Conservation (phyloP, 306 rosid genomes). For the Glycyrrhiza uralensis region DNA sequence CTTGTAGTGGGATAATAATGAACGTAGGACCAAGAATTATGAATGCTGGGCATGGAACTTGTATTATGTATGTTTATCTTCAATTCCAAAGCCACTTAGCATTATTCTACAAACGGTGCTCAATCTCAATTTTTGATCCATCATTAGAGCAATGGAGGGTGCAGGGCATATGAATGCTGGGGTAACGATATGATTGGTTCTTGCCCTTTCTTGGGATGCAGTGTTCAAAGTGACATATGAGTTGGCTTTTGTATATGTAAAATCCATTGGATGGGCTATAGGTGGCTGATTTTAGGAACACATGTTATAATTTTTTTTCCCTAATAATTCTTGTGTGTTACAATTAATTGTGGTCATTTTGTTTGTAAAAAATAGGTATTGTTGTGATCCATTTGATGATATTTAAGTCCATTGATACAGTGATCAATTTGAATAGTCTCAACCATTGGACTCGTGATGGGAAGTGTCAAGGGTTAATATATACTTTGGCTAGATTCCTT, state of each 20-base stretch:
- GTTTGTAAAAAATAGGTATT: too few relatives aligned
- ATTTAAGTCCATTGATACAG: too few relatives aligned
- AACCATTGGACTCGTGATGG: too few relatives aligned
- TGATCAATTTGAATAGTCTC: too few relatives aligned
- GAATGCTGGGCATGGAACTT: constrained; percentile 33
- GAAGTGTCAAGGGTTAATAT: too few relatives aligned
- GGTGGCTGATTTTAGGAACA: not conserved
- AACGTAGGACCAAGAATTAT: constrained; percentile 45
- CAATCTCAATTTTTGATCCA: constrained; percentile 25
- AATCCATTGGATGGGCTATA: not conserved
- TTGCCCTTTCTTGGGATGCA: not conserved
- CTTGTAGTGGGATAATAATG: constrained; percentile 38
- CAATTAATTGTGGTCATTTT: too few relatives aligned
- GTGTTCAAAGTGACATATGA: constrained; percentile 1
- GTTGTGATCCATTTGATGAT: too few relatives aligned
- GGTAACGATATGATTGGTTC: constrained; percentile 23
- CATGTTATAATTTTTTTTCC: too few relatives aligned
- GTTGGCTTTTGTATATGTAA: not conserved
- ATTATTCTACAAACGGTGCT: constrained; percentile 18
- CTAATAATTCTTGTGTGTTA: too few relatives aligned
- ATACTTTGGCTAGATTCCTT: too few relatives aligned
- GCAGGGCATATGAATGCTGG: constrained; percentile 8
- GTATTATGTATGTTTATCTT: constrained; percentile 29
- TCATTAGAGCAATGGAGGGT: not conserved
- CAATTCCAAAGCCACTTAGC: constrained; percentile 24